Base-by-base conservation (phyloP, 2,329 filamentous ascomycete genomes). In the Fusarium abutilonis region DNA sequence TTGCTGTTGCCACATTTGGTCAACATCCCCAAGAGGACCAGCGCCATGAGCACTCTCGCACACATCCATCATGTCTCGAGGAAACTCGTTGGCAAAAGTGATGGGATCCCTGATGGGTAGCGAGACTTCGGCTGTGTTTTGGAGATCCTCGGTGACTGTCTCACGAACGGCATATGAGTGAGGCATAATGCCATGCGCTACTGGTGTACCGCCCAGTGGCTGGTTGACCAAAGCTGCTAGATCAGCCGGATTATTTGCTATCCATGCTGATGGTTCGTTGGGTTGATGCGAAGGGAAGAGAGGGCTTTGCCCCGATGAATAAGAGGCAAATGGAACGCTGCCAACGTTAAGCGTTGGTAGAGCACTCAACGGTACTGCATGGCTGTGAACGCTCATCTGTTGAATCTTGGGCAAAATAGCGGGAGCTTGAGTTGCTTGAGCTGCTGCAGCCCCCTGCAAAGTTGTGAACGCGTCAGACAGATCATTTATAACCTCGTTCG, bases 131-230 rank as follows among this genome's bases (percentile, higher is more conserved):
- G 52, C 47, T 26, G 36, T 32, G 13, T 51, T 48, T n/a, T 29
- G 43, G 10, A 69, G 61, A 38, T 69, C 66, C 8, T 17, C 44
- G 1, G 66, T 67, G 40, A 66, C 48, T 14, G 64, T 61, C 28
- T 53, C 54, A 1, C 66, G 57, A 21, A 63, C 15, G 11, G 66
- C 66, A 52, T 69, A 69, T 2, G 66, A 56, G 9, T 69, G 56
- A 17, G 63, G 57, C 52, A 68, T 56, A 26, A 67, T 57, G 8
- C 66, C 63, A 14, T 52, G 38, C 9, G 61, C 55, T 9, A 53
- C 21, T 19, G 35, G n/a, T 11, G 17, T 39, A 23, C 31, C 44
- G 8, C 38, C 36, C 19, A 59, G 23, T 15, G 49, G 45, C 14
- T 31, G 13, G 5, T 68, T 67, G 5, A 19, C 41, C 44, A 49